phyloP scores from a whole-genome alignment of 2,329 filamentous ascomycete genomes.

The Pseudogymnoascus sp. region DNA sequence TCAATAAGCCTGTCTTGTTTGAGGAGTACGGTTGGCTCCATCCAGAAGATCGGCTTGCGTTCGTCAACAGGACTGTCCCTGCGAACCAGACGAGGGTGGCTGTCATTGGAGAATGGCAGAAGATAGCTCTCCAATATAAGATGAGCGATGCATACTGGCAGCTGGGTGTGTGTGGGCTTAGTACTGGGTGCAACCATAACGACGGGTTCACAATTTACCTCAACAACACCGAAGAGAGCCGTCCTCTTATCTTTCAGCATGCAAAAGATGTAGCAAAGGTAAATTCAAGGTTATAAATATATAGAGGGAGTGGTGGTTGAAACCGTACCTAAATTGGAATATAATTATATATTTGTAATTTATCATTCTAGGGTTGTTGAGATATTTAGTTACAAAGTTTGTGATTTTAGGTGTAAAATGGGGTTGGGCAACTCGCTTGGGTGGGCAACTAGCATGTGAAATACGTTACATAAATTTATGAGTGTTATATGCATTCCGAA shows the following conservation, averaged over 20 bases:
- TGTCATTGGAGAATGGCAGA: constrained; percentile 44
- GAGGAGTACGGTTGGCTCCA: constrained; percentile 51
- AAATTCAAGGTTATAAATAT: not conserved
- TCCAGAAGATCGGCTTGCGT: constrained; percentile 39
- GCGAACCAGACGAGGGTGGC: constrained; percentile 38
- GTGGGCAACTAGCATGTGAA: too few relatives aligned
- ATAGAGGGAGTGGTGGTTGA: not conserved
- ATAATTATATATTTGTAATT: not conserved
- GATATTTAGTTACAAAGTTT: too few relatives aligned
- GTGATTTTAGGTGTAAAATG: too few relatives aligned
- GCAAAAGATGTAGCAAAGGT: constrained; percentile 30
- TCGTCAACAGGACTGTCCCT: constrained; percentile 32
- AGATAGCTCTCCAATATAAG: constrained; percentile 39
- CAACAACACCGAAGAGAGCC: constrained; percentile 40
- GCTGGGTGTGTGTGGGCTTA: constrained; percentile 43
- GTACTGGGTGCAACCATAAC: constrained; percentile 47
- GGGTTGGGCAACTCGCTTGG: too few relatives aligned
- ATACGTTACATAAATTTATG: not conserved
- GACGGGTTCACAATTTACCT: constrained; percentile 52
- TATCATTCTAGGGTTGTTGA: too few relatives aligned
- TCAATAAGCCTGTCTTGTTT: constrained; percentile 46
- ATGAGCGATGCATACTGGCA: constrained; percentile 52
- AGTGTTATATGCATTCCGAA: not conserved
- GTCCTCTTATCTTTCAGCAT: constrained; percentile 38
- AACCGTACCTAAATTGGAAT: not conserved